These are phyloP conservation scores for Chernovozyma sophiae-reginae DNA, from an alignment of 1,139 yeast genomes.

Conservation along the genomic window DNA sequence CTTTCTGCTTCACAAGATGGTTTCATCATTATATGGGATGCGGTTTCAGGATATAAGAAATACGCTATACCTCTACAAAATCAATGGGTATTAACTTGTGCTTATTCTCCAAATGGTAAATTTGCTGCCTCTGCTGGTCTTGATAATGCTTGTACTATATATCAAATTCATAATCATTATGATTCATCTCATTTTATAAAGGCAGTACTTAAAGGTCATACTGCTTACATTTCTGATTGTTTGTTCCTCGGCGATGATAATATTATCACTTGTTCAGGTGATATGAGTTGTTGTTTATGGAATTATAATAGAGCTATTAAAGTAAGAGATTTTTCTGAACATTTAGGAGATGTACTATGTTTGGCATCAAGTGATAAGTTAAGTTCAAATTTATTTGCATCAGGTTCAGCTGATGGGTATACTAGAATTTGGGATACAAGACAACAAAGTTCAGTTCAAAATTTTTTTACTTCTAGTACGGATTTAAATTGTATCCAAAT, in stretches of 20 bases:
- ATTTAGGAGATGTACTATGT: constrained; percentile 74
- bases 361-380: constrained; percentile 25
- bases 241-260: constrained; percentile 53
- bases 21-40: constrained; percentile 79
- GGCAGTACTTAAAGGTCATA: constrained; percentile 68
- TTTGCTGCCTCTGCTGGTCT: constrained; percentile 79
- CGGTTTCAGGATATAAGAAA: constrained; percentile 65
- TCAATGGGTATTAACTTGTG: constrained; percentile 78
- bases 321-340: constrained; percentile 61
- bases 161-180: constrained; percentile 32
- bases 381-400: constrained; percentile 42
- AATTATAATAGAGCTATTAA: constrained; percentile 61
- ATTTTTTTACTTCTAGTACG: constrained; percentile 55
- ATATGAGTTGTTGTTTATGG: constrained; percentile 79
- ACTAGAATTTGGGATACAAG: constrained; percentile 73
- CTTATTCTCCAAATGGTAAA: constrained; percentile 61
- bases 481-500: constrained; percentile 67
- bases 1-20: constrained; percentile 87
- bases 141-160: constrained; percentile 73
- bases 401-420: constrained; percentile 76
- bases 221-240: constrained; percentile 76
- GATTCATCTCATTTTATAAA: constrained; percentile 19
- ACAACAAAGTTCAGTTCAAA: constrained; percentile 49
- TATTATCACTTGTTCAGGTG: constrained; percentile 75
- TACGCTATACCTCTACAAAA: constrained; percentile 68